Evolutionary conservation across 2,329 filamentous ascomycete species (phyloP), one percentile per base, ranked within the genome.

Genomic region (Aspergillus eucalypticola): DNA sequence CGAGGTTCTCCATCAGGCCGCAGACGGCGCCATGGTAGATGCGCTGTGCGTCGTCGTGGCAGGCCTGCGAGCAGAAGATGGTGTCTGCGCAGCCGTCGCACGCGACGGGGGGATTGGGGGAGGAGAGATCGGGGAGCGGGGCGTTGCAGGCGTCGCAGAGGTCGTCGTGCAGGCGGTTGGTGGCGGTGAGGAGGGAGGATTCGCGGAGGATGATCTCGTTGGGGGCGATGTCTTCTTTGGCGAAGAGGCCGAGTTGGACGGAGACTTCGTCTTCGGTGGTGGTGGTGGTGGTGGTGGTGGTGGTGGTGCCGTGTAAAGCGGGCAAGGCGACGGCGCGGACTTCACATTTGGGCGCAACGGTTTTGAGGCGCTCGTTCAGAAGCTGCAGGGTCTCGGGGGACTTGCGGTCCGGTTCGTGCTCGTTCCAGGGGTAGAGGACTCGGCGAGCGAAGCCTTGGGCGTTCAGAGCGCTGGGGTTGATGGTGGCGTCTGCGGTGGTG

Each of bases 71-170:
- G 75, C 86, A 89, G 74, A 88, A 89, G 63, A 87, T 81, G 15
- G 79, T 82, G 58, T 86, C 84, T 60, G 82, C 79, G 71, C 85
- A 88, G 32, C 82, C 79, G 39, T 80, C 76, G 66, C 85, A 88
- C 2, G 77, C 72, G 6, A 82, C 76, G 5, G 79, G 73, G 1
- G 72, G 72, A 1, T 68, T 67, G 4, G 64, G 60, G 8, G 73
- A 68, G 0, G 70, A 76, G 38, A 90, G 78, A 0, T 83, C 82
- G 0, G 90, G 90, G 5, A 96, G 83, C 23, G 86, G 85, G 7
- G 84, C 83, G 68, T 92, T 92, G 75, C 94, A 98, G 13, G 92
- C 92, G 75, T 98, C 94, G 75, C 94, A 98, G 29, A 94, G 84
- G 4, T 90, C 83, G 63, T 96, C 92, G 72, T 96, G 92, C 11